These are phyloP conservation scores for Jackrogersella minutella DNA, from an alignment of 495 filamentous ascomycete species.

Conservation along the genomic window DNA sequence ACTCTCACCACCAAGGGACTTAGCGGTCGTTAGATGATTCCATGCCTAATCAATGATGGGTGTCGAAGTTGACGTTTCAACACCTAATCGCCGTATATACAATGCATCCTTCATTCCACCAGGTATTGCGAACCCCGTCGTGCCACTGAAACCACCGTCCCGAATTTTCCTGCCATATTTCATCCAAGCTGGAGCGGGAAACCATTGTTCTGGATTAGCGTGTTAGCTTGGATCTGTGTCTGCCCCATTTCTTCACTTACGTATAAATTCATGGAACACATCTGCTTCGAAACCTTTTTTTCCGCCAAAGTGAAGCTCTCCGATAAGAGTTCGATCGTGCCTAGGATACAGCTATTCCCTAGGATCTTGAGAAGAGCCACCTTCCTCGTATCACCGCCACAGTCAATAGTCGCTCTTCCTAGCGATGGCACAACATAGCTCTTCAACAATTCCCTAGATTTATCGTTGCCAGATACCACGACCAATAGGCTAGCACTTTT, in stretches of 20 bases:
- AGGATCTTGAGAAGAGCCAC: constrained; percentile 11
- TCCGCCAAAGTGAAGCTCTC: constrained; percentile 18
- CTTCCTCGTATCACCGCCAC: not conserved
- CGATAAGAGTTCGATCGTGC: constrained; percentile 16
- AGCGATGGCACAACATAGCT: not conserved
- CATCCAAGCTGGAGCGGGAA: constrained; percentile 3
- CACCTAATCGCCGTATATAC: constrained; percentile 14
- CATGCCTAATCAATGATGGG: constrained; percentile 16
- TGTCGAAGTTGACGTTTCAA: constrained; percentile 19
- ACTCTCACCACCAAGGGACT: constrained; percentile 9
- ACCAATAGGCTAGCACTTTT: not conserved
- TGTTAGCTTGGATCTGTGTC: not conserved
- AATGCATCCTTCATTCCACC: constrained; percentile 18
- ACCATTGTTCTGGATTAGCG: not conserved
- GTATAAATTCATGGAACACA: constrained; percentile 5
- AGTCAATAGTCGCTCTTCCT: not conserved
- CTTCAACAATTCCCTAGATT: not conserved
- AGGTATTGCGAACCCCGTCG: not conserved
- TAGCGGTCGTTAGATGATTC: constrained; percentile 12
- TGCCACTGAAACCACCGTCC: not conserved
- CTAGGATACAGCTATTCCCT: constrained; percentile 14
- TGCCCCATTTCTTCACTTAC: not conserved
- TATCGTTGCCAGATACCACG: not conserved
- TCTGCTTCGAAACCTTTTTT: constrained; percentile 10
- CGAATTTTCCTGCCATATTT: constrained; percentile 6